These are phyloP conservation scores for Trichoderma sp. DNA, from an alignment of 2,329 filamentous ascomycete species.

Conservation along the genomic window DNA sequence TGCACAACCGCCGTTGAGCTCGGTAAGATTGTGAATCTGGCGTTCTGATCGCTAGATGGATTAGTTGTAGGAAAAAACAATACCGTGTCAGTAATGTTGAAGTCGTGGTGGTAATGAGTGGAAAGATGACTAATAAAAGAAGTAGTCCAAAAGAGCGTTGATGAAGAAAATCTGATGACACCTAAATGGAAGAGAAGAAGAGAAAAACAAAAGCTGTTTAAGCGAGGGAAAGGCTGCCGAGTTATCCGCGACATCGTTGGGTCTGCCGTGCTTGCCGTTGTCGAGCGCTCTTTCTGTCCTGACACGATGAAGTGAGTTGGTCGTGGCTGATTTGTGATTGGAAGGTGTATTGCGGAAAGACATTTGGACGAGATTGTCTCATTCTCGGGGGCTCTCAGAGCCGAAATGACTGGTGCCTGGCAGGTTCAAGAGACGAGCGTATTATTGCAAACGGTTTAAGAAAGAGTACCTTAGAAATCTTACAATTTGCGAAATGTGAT, in stretches of 20 bases:
- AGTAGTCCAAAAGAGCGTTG: constrained; percentile 2
- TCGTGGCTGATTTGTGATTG: neutral
- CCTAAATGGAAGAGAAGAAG: neutral
- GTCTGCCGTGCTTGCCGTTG: neutral
- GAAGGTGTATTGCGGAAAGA: neutral
- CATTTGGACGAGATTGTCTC: neutral
- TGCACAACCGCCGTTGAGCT: neutral
- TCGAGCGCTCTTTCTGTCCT: neutral
- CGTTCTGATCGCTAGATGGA: neutral
- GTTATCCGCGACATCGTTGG: constrained; percentile 3
- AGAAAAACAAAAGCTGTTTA: neutral
- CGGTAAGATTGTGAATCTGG: neutral
- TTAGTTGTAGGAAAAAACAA: neutral
- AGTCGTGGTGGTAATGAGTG: neutral
- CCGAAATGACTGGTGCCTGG: neutral
- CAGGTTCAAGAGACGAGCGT: neutral
- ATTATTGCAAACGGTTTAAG: neutral
- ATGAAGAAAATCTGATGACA: neutral
- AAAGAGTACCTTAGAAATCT: neutral
- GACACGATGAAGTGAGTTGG: neutral
- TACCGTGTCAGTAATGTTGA: neutral
- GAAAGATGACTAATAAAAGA: neutral
- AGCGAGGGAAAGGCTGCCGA: neutral
- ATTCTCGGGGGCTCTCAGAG: neutral
- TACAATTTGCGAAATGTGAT: neutral